phyloP scores from a whole-genome alignment of 2,329 filamentous ascomycete genomes.

The Falciphora oryzae region DNA sequence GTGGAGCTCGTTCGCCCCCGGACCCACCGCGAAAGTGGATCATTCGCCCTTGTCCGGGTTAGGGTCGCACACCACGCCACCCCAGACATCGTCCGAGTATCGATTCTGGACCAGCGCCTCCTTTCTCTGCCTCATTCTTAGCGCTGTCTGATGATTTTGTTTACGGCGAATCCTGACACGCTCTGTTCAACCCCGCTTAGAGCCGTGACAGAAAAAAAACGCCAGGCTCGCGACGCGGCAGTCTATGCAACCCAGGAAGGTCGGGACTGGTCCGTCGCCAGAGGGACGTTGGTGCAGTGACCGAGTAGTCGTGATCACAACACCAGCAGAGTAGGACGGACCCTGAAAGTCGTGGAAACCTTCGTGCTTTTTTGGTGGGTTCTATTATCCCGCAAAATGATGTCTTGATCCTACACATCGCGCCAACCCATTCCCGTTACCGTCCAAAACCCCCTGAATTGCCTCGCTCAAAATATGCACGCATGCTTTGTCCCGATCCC shows the following conservation, averaged over 20 bases:
- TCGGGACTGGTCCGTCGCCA: too few species aligned
- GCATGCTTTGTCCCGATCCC: background rate
- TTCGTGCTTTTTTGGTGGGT: background rate
- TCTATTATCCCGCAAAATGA: background rate
- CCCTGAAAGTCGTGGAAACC: background rate
- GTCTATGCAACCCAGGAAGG: too few species aligned
- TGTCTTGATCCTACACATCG: background rate
- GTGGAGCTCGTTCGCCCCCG: too few species aligned
- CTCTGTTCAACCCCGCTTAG: too few species aligned
- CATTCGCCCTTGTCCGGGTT: background rate
- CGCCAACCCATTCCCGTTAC: background rate
- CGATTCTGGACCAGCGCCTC: too few species aligned
- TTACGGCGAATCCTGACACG: too few species aligned
- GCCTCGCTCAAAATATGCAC: background rate
- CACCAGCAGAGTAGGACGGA: background rate
- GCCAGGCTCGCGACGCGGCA: too few species aligned
- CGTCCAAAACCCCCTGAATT: background rate
- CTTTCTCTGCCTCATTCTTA: too few species aligned
- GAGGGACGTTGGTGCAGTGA: too few species aligned
- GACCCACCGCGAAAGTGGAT: background rate
- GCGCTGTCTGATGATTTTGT: too few species aligned
- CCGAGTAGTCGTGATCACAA: background rate
- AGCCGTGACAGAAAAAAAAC: too few species aligned
- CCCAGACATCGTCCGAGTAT: too few species aligned
- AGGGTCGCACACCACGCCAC: background rate